Evolutionary conservation across 345 rosid species (phyloP).

Genomic region (Euphorbia lathyris): DNA sequence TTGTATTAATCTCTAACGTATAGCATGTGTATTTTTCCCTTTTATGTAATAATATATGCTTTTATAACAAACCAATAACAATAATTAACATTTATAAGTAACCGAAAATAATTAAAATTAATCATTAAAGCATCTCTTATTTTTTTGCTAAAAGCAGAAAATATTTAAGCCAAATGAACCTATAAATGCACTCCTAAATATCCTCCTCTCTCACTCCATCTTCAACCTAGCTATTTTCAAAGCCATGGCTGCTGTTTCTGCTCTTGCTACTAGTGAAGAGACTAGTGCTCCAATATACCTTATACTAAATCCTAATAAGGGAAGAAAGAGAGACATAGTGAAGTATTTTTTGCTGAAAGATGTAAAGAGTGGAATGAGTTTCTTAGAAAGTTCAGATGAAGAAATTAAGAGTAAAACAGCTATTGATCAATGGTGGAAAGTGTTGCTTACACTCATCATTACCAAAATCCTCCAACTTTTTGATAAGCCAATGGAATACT

Average conservation of each 20-base stretch:
- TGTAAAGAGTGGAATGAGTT: slow-evolving; percentile 39
- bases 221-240: background rate
- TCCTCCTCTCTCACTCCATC: background rate
- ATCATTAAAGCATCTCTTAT: too few species aligned
- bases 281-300: slow-evolving; percentile 13
- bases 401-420: slow-evolving; percentile 19
- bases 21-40: too few species aligned
- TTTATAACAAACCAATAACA: too few species aligned
- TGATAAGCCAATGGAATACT: slow-evolving; percentile 39
- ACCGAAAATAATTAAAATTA: too few species aligned
- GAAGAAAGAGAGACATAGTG: slow-evolving; percentile 48
- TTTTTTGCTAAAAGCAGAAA: too few species aligned
- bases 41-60: too few species aligned
- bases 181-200: background rate
- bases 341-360: slow-evolving; percentile 41
- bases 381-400: slow-evolving; percentile 50
- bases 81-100: too few species aligned
- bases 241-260: background rate
- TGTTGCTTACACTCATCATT: slow-evolving; percentile 51
- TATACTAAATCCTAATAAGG: slow-evolving; percentile 55
- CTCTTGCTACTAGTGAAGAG: background rate
- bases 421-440: slow-evolving; percentile 49
- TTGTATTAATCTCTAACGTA: too few species aligned
- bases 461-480: slow-evolving; percentile 45
- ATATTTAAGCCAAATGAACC: background rate